A percentile compares a stretch with the other conserved stretches of the same genome.
Evolutionary conservation across 352 stramenopile genomes (phyloP).

Genomic region (Aphanomyces euteiches): DNA sequence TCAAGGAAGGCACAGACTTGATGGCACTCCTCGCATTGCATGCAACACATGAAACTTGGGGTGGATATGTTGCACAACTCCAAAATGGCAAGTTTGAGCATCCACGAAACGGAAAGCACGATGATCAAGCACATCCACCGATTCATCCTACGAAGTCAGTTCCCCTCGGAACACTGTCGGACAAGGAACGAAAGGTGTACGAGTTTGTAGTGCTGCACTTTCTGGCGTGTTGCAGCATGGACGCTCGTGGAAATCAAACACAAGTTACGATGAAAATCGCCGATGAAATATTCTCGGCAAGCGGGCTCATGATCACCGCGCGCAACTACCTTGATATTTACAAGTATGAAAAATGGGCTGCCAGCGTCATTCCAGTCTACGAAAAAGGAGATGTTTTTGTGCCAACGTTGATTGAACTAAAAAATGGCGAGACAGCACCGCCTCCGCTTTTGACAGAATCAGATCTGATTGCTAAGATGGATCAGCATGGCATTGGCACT

Average conservation of each 20-base stretch:
- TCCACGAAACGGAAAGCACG: slow-evolving; percentile 88
- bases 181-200: slow-evolving; percentile 94
- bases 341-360: slow-evolving; percentile 91
- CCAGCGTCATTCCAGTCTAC: slow-evolving; percentile 83
- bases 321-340: slow-evolving; percentile 95
- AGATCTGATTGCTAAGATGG: slow-evolving; percentile 93
- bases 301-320: slow-evolving; percentile 88
- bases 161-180: slow-evolving; percentile 63
- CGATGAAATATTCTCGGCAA: slow-evolving; percentile 82
- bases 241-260: slow-evolving; percentile 89
- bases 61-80: slow-evolving; percentile 71
- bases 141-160: slow-evolving; percentile 98
- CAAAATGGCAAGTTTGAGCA: slow-evolving; percentile 65
- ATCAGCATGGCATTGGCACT: slow-evolving; percentile 92
- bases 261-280: slow-evolving; percentile 86
- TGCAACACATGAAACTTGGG: slow-evolving; percentile 65
- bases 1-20: slow-evolving; percentile 93
- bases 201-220: slow-evolving; percentile 98
- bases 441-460: slow-evolving; percentile 88
- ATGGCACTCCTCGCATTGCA: slow-evolving; percentile 71
- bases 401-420: slow-evolving; percentile 65
- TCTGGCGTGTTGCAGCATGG: slow-evolving; percentile 96
- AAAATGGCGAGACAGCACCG: slow-evolving; percentile 70
- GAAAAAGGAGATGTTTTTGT: slow-evolving; percentile 66
- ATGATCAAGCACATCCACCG: slow-evolving; percentile 97